Base-by-base conservation (phyloP, 805 yeast genomes). In the Schwanniomyces occidentalis region DNA sequence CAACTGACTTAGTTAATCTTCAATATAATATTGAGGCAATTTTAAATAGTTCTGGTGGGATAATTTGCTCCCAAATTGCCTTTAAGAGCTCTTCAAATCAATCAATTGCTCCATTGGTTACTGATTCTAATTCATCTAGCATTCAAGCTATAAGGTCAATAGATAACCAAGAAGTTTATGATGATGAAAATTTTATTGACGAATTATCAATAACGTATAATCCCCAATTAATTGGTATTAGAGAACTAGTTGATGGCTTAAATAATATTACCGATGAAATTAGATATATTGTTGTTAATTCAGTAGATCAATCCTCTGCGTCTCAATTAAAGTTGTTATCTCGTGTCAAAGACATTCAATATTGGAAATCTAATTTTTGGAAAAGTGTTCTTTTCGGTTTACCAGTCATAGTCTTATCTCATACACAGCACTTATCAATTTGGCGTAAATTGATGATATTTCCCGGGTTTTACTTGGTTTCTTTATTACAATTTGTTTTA, bases 291-390 rank as follows among this genome's bases (percentile, higher is more conserved):
- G 32, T 75, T 12, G 42, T 59, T 37, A 67, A 67, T 43, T 63
- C 73, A 8, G 52, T 81, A 4, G 86, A 83, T 53, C 78, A 76
- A 44, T 54, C 70, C 8, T 52, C 66, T 15, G 58, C 78, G 3
- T 69, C 84, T 4, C 98, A 93, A 57, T 53, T 91, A 25, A 78
- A 75, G 24, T 56, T 85, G 2, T 65, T 93, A 18, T 70, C 86
- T 1, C 79, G 85, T 46, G 69, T 75, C 6, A 78, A 80, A 46
- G 97, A 91, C 43, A 80, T 86, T 28, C 61, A 66, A 32, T 77
- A 73, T 49, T 93, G 96, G 95, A 73, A 70, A 39, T 43, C 56
- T 7, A 80, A 71, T 39, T 76, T 85, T 39, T 41, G 75, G 34
- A 69, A 61, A 32, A 56, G 89, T 5, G 49, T 80, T 3, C 15